phyloP scores from a whole-genome alignment of 164 flowering plant species.

The Vitis riparia region DNA sequence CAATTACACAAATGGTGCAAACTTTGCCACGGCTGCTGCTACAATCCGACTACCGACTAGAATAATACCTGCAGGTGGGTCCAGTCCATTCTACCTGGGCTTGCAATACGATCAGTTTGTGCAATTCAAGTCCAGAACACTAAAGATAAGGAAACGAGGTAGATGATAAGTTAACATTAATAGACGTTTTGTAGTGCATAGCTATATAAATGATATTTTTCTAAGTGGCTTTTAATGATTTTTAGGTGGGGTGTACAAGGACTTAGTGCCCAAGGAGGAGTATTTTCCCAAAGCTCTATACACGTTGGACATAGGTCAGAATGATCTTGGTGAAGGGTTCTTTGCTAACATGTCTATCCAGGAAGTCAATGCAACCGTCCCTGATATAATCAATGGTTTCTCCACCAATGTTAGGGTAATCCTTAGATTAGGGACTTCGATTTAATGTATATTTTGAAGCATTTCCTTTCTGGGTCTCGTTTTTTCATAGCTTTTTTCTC shows the following conservation, averaged over 20 bases:
- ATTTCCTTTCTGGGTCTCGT: too few relatives aligned
- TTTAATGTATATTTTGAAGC: too few relatives aligned
- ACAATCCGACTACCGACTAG: constrained; percentile 9
- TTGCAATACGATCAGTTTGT: constrained; percentile 18
- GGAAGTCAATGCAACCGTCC: constrained; percentile 20
- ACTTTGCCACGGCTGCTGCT: constrained; percentile 28
- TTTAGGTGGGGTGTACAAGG: constrained; percentile 12
- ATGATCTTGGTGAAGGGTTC: constrained; percentile 21
- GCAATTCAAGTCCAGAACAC: constrained; percentile 17
- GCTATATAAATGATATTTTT: too few relatives aligned
- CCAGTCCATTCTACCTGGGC: constrained; percentile 26
- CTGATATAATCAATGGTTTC: constrained; percentile 17
- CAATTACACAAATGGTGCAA: constrained; percentile 28
- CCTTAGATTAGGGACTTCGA: too few relatives aligned
- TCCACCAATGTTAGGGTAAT: constrained; percentile 21
- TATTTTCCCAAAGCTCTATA: constrained; percentile 23
- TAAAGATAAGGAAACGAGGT: constrained; percentile 10
- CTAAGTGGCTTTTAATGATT: background rate
- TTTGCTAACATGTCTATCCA: constrained; percentile 5
- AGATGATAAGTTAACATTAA: background rate
- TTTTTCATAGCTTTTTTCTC: too few relatives aligned
- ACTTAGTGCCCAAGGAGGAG: constrained; percentile 21
- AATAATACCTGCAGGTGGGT: constrained; percentile 7
- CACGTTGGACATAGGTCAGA: constrained; percentile 36
- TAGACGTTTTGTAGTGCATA: too few relatives aligned